Percentiles rank a stretch among this genome's conserved stretches.
Conservation (phyloP, 2,329 filamentous ascomycete genomes). For the Cadophora sp. region DNA sequence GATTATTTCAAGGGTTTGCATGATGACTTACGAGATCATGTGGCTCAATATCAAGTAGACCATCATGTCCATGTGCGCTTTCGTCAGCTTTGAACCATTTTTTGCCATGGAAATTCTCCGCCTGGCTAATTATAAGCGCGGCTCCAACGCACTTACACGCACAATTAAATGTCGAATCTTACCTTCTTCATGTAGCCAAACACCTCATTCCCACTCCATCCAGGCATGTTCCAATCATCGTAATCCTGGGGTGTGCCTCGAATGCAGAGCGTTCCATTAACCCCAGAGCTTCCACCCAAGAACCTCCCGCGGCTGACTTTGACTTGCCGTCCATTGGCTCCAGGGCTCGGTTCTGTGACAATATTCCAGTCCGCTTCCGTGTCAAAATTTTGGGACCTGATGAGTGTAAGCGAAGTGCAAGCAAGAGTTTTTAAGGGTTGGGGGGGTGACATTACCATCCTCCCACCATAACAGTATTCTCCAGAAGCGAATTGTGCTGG, state of each 20-base stretch:
- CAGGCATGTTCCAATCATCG: slow-evolving; percentile 62
- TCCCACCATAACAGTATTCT: slow-evolving; percentile 59
- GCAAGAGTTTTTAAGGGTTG: neutral
- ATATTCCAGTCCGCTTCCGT: slow-evolving; percentile 60
- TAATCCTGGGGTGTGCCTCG: slow-evolving; percentile 56
- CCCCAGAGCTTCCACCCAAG: slow-evolving; percentile 56
- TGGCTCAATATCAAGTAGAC: slow-evolving; percentile 61
- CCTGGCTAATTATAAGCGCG: slow-evolving; percentile 40
- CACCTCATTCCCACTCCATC: slow-evolving; percentile 63
- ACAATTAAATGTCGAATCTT: neutral
- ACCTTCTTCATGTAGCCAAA: slow-evolving; percentile 63
- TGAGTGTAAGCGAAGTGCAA: neutral
- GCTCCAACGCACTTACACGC: neutral
- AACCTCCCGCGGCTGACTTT: slow-evolving; percentile 58
- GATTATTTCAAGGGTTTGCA: neutral
- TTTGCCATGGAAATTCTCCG: slow-evolving; percentile 64
- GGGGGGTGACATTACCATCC: slow-evolving; percentile 46
- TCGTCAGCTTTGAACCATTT: slow-evolving; percentile 60
- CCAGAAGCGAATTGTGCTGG: slow-evolving; percentile 51
- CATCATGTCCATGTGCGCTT: slow-evolving; percentile 56
- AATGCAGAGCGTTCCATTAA: slow-evolving; percentile 58
- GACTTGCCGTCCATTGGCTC: slow-evolving; percentile 52
- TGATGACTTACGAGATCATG: slow-evolving; percentile 56
- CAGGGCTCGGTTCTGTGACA: slow-evolving; percentile 49
- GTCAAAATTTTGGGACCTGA: slow-evolving; percentile 55